Base-by-base conservation (phyloP, 352 stramenopile genomes). In the Globisporangium polare region DNA sequence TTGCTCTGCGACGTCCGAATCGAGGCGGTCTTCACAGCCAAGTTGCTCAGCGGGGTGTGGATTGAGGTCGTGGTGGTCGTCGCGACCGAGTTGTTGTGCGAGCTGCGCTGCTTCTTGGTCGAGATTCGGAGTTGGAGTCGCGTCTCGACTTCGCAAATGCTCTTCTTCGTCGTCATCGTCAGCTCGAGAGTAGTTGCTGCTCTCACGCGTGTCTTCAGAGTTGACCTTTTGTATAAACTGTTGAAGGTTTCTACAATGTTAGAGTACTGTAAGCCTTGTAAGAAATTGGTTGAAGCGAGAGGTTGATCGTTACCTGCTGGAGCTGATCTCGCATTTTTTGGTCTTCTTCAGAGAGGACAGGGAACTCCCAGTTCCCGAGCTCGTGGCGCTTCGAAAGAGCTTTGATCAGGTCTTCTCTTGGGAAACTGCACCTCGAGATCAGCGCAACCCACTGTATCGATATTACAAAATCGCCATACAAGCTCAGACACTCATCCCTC, bases 361-460 rank as follows among this genome's bases (percentile, higher is more conserved):
- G 78, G 29, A 80, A 86, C 26, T 41, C 45, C 78, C 80, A 90
- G 9, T 78, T 53, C 12, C 75, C 75, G 33, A 87, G 68, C 45
- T 90, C 80, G n/a, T 84, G 78, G 2, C 80, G 76, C 31, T 75
- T 73, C 7, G 63, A 55, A 3, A 90, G 52, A 20, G 69, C 67
- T 2, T 60, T 49, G 8, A 85, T 43, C 24, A 90, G 49, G 0
- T 39, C 35, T 22, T 71, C 53, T 8, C 63, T 61, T 5, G 67
- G 29, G 20, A 90, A 62, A 39, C 70, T 77, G 18, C 69, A 83
- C n/a, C 74, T 65, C 8, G 75, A 75, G 45, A 89, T 84, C 20
- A 88, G 52, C 12, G 70, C 66, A 29, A 60, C 10, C 72, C 77
- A 90, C 78, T 89, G 31, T 33, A 6, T 33, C 29, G 29, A 33